A percentile compares a stretch with the other conserved stretches of the same genome.
phyloP scores from a whole-genome alignment of 1,139 yeast genomes.

The Nakaseomyces delphensis region DNA sequence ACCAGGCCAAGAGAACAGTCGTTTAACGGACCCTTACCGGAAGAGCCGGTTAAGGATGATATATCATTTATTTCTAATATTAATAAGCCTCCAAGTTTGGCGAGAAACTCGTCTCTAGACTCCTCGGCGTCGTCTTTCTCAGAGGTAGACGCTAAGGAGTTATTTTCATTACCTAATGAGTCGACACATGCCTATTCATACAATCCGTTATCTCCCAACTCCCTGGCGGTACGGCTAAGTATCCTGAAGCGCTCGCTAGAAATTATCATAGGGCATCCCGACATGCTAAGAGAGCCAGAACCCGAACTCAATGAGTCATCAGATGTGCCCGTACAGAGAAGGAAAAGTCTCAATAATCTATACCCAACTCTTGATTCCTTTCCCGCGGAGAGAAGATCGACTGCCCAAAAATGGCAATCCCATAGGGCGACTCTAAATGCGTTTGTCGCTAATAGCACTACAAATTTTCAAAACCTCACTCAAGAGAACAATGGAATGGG shows the following conservation, averaged over 20 bases:
- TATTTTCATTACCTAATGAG: constrained; percentile 47
- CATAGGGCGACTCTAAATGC: constrained; percentile 60
- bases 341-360: constrained; percentile 6
- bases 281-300: constrained; percentile 18
- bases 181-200: constrained; percentile 79
- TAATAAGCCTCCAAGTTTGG: neutral
- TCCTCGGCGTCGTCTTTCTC: neutral
- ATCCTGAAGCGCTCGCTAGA: constrained; percentile 69
- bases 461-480: neutral
- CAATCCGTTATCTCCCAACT: constrained; percentile 71
- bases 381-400: constrained; percentile 9
- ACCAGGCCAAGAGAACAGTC: constrained; percentile 4
- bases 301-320: constrained; percentile 2
- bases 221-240: constrained; percentile 63
- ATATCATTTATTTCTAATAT: neutral
- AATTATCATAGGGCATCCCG: constrained; percentile 34
- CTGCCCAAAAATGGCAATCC: constrained; percentile 35
- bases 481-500: neutral
- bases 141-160: constrained; percentile 5
- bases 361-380: constrained; percentile 7
- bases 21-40: constrained; percentile 3
- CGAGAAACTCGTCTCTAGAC: constrained; percentile 4
- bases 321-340: constrained; percentile 8
- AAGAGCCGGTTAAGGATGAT: neutral
- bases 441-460: constrained; percentile 31